phyloP scores from a whole-genome alignment of 2,329 filamentous ascomycete species.

The Cercospora zeae-maydis region DNA sequence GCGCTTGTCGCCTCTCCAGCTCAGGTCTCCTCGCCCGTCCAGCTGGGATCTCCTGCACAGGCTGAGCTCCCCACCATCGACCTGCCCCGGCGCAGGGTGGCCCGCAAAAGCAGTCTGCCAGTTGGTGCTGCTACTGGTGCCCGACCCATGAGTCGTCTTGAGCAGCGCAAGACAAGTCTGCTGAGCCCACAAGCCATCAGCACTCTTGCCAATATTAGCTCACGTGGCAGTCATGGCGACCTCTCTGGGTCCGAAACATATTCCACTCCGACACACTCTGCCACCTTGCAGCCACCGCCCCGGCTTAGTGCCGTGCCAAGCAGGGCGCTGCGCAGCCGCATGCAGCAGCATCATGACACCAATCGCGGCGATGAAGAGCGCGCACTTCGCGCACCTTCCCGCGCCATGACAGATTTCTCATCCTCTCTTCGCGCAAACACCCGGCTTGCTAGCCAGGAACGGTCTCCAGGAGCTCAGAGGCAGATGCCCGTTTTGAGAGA shows the following conservation, averaged over 20 bases:
- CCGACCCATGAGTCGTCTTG: slow-evolving; percentile 42
- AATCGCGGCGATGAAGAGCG: slow-evolving; percentile 36
- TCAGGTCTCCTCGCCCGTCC: not conserved
- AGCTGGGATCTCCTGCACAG: not conserved
- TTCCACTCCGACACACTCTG: slow-evolving; percentile 27
- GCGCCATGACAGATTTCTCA: slow-evolving; percentile 45
- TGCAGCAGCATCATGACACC: slow-evolving; percentile 26
- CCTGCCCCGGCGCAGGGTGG: not conserved
- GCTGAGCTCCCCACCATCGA: not conserved
- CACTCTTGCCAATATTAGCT: slow-evolving; percentile 25
- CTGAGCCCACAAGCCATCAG: slow-evolving; percentile 25
- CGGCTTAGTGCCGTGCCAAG: slow-evolving; percentile 40
- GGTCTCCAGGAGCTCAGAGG: slow-evolving; percentile 14
- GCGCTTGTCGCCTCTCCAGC: not conserved
- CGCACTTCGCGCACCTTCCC: slow-evolving; percentile 45
- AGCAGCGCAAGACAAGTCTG: slow-evolving; percentile 43
- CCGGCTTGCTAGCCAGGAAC: slow-evolving; percentile 14
- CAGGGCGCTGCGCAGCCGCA: slow-evolving; percentile 38
- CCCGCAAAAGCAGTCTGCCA: slow-evolving; percentile 19
- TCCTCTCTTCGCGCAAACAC: slow-evolving; percentile 29
- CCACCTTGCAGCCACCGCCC: slow-evolving; percentile 19
- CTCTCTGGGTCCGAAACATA: slow-evolving; percentile 31
- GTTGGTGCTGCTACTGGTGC: slow-evolving; percentile 20
- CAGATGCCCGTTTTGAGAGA: slow-evolving; percentile 19
- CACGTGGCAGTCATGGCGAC: slow-evolving; percentile 33